phyloP scores from a whole-genome alignment of 2,329 filamentous ascomycete genomes.

The Pleochaeta shiraiana region DNA sequence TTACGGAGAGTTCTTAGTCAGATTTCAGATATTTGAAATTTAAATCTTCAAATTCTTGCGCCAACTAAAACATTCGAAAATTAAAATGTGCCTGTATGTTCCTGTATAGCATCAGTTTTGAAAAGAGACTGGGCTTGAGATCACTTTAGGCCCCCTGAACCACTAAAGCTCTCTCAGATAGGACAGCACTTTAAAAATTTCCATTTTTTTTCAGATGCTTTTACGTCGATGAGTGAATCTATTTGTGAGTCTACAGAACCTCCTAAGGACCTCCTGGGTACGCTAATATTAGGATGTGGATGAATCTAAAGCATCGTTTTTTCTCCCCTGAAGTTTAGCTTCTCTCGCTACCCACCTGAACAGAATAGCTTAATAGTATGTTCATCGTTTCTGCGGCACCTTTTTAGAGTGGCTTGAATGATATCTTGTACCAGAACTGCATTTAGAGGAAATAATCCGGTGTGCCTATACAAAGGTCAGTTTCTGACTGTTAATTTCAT shows the following conservation, averaged over 20 bases:
- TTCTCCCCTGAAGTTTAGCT: background rate
- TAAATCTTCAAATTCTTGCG: too few relatives aligned
- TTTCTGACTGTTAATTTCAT: background rate
- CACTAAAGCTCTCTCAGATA: too few relatives aligned
- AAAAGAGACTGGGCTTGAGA: too few relatives aligned
- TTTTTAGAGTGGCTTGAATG: background rate
- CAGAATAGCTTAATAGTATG: background rate
- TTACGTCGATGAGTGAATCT: background rate
- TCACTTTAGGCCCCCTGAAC: too few relatives aligned
- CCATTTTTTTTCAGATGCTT: background rate
- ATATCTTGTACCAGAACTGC: background rate
- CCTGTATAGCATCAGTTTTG: too few relatives aligned
- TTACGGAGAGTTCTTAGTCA: too few relatives aligned
- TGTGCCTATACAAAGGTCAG: constrained; percentile 31
- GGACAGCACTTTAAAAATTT: too few relatives aligned
- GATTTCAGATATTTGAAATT: too few relatives aligned
- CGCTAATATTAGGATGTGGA: background rate
- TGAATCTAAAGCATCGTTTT: background rate
- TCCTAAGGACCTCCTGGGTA: background rate
- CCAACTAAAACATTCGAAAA: too few relatives aligned
- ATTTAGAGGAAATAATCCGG: constrained; percentile 95
- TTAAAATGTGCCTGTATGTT: too few relatives aligned
- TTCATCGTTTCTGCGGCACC: background rate
- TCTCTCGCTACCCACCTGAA: background rate
- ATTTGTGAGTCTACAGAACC: background rate